These are phyloP conservation scores for Astragalus glycyphyllos DNA, from an alignment of 306 rosid genomes.

Conservation along the genomic window DNA sequence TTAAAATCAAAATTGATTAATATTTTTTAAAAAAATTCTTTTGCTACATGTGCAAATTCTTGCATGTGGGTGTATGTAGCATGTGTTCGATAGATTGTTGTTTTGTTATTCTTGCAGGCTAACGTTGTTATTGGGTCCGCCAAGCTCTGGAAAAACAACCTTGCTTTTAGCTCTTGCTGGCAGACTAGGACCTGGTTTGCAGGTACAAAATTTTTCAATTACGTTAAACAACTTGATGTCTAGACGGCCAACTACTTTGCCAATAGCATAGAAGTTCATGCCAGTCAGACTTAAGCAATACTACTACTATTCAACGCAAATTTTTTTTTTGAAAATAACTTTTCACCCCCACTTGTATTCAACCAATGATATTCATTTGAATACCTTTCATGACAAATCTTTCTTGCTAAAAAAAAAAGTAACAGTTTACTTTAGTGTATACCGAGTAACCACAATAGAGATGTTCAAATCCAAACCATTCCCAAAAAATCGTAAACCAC, in stretches of 20 bases:
- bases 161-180: conserved; percentile 94
- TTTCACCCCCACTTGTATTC: background rate
- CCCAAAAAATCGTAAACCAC: too few relatives aligned
- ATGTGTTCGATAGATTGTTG: background rate
- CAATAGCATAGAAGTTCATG: conserved; percentile 3
- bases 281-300: conserved; percentile 10
- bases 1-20: background rate
- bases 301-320: background rate
- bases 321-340: background rate
- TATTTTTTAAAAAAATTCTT: background rate
- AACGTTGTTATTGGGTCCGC: conserved; percentile 92
- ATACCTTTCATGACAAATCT: background rate
- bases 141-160: conserved; percentile 96
- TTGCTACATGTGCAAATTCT: background rate
- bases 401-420: background rate
- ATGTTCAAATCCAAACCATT: too few relatives aligned
- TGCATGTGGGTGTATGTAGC: background rate
- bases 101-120: conserved; percentile 58
- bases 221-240: background rate
- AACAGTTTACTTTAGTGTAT: background rate
- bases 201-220: conserved; percentile 60
- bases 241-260: background rate
- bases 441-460: background rate
- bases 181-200: conserved; percentile 80
- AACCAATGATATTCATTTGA: background rate